Conservation (phyloP, 352 stramenopile species). For the Phytopythium sindhum region DNA sequence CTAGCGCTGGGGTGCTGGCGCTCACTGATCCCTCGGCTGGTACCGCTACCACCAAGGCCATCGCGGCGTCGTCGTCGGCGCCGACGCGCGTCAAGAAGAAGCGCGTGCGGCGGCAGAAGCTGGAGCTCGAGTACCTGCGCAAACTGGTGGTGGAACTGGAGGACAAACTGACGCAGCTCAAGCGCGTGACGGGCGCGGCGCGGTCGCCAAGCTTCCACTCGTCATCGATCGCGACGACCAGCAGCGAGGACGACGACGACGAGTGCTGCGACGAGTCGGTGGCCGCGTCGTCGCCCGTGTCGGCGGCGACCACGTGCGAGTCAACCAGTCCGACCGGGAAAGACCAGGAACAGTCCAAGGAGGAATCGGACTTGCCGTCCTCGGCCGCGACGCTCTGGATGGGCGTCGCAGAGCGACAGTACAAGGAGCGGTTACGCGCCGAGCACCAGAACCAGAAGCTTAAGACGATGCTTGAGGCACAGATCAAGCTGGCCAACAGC, state of each 20-base stretch:
- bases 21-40: neutral
- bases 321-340: neutral
- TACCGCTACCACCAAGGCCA: neutral
- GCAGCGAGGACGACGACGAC: conserved; percentile 5
- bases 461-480: conserved; percentile 30
- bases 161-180: conserved; percentile 17
- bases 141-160: conserved; percentile 26
- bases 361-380: neutral
- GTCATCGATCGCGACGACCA: neutral
- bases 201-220: neutral
- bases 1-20: neutral
- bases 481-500: conserved; percentile 19
- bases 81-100: conserved; percentile 23
- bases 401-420: conserved; percentile 19
- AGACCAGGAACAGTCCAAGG: neutral
- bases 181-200: conserved; percentile 8
- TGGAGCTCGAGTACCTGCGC: conserved; percentile 32
- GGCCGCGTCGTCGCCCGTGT: conserved; percentile 1
- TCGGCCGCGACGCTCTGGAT: conserved; percentile 16
- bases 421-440: conserved; percentile 21
- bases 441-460: conserved; percentile 36
- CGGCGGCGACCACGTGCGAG: conserved; percentile 1
- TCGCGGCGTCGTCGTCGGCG: neutral
- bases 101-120: conserved; percentile 27
- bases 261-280: conserved; percentile 1